These are phyloP conservation scores for Mortierella sp. DNA, from an alignment of 371 early-diverging fungal species.

Conservation along the genomic window DNA sequence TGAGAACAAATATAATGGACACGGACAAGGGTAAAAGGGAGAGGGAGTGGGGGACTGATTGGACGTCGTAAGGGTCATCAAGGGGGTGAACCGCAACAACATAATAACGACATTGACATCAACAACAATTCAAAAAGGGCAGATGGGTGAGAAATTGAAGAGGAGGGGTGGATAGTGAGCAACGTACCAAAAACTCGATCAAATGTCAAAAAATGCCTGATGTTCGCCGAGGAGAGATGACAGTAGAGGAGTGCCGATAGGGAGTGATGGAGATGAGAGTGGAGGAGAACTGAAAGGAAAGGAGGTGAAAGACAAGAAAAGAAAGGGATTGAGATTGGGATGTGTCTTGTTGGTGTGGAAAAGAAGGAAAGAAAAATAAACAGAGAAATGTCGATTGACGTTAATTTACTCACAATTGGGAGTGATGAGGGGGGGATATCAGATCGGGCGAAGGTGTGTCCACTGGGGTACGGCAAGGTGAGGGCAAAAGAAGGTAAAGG, in stretches of 20 bases:
- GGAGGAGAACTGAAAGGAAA: not conserved
- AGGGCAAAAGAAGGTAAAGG: not conserved
- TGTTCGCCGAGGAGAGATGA: not conserved
- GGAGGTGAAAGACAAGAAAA: not conserved
- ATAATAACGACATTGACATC: not conserved
- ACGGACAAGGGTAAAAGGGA: not conserved
- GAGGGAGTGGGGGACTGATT: not conserved
- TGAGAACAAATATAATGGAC: not conserved
- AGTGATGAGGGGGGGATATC: not conserved
- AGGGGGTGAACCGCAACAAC: not conserved
- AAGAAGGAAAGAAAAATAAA: not conserved
- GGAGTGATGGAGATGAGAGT: not conserved
- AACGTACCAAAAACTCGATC: not conserved
- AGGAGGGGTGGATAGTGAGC: not conserved
- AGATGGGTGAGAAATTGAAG: not conserved
- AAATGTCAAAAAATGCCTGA: not conserved
- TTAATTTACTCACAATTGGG: not conserved
- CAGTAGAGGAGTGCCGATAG: not conserved
- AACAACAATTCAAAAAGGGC: not conserved
- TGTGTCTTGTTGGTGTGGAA: not conserved
- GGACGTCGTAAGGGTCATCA: constrained; percentile 3
- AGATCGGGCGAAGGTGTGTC: constrained; percentile 16
- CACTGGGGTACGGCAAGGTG: not conserved
- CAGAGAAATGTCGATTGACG: not conserved
- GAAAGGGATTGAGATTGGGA: not conserved